Percentiles rank a stretch among this genome's conserved stretches.
Conservation (phyloP, 1,139 yeast genomes). For the Yamadazyma spencermartinsiae region DNA sequence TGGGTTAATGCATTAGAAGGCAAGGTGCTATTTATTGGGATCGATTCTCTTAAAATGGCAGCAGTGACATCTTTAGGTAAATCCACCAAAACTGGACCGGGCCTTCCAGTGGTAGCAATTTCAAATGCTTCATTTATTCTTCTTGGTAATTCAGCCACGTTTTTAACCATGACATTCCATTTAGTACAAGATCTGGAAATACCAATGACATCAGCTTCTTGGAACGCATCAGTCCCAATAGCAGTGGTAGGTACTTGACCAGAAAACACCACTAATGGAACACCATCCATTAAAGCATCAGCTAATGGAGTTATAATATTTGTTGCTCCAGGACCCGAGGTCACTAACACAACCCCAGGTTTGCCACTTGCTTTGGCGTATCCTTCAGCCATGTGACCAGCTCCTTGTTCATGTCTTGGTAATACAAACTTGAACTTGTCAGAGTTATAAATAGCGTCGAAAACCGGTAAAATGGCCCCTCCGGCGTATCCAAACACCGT, state of each 20-base stretch:
- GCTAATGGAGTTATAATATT: constrained; percentile 97
- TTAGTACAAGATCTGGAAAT: constrained; percentile 96
- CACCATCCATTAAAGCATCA: constrained; percentile 96
- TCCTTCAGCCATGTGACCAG: constrained; percentile 99
- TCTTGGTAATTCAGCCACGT: constrained; percentile 89
- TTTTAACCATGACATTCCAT: constrained; percentile 98
- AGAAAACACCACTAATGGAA: constrained; percentile 94
- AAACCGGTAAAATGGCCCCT: constrained; percentile 97
- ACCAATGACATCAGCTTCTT: constrained; percentile 97
- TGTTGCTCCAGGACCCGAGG: constrained; percentile 99
- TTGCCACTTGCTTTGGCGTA: constrained; percentile 94
- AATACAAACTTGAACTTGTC: constrained; percentile 84
- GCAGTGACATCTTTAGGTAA: constrained; percentile 98
- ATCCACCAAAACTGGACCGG: constrained; percentile 97
- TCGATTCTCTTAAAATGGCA: constrained; percentile 79
- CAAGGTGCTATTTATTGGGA: constrained; percentile 81
- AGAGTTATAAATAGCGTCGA: constrained; percentile 93
- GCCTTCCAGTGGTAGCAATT: constrained; percentile 94
- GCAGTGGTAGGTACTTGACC: constrained; percentile 97
- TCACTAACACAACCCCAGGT: constrained; percentile 97
- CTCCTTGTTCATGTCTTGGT: constrained; percentile 98
- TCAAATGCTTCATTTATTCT: constrained; percentile 97
- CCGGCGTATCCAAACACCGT: constrained; percentile 96
- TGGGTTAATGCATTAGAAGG: constrained; percentile 78
- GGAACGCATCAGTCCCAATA: constrained; percentile 98